Base-by-base conservation (phyloP, 345 rosid species). In the Jatropha curcas region DNA sequence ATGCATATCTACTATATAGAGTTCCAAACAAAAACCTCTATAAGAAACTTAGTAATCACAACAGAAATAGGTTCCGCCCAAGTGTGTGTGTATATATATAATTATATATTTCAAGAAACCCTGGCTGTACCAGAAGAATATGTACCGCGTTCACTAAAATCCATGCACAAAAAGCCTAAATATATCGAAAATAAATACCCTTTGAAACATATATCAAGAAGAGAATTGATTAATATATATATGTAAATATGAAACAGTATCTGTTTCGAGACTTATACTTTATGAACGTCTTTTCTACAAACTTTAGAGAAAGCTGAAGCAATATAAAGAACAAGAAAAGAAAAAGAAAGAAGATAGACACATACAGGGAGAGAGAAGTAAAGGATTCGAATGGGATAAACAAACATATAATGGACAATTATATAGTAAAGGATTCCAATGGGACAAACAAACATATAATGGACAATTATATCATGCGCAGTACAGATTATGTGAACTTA, bases 131-230 rank as follows among this genome's bases (percentile, higher is more conserved):
- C 39, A 25, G 59, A 66, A 71, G 82, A 80, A 70, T 78, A 63
- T 28, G 27, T 19, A 67, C 76, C 82, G 78, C 71, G 77, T 78
- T 82, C 71, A 67, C 81, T 76, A 78, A 70, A 73, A 71, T 83
- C 84, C 84, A 81, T 72, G 79, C 81, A 76, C 31, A 78, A 61
- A 62, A 67, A 53, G 72, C 65, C 78, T 55, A 50, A 48, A 70
- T 12, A 34, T 41, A 41, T 41, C 45, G 12, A 41, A n/a, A 41
- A 41, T 41, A n/a, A n/a, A n/a, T n/a, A n/a, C n/a, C n/a, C n/a
- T n/a, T n/a, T 17, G 67, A 25, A 62, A 57, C 60, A 58, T 71
- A 4, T n/a, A 16, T 53, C 5, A 10, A 31, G 9, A 14, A 65
- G 60, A 78, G 68, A 43, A 14, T 55, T 65, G 25, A 57, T 46